A percentile compares a stretch with the other conserved stretches of the same genome.
These are phyloP conservation scores for Passalora sequoiae DNA, from an alignment of 2,329 filamentous ascomycete genomes.

Conservation along the genomic window DNA sequence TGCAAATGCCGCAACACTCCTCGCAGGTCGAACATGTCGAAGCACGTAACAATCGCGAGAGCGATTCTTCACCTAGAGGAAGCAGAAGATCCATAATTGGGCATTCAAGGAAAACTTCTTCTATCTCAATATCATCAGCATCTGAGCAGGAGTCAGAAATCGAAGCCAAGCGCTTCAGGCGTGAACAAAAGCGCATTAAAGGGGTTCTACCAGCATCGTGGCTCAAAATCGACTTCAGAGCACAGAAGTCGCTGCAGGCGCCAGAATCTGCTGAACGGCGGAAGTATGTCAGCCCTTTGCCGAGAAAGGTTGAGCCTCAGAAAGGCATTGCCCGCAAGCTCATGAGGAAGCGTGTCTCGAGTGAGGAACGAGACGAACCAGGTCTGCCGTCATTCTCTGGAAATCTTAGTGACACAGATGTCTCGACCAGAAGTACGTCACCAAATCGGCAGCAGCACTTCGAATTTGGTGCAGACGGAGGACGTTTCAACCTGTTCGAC, in stretches of 20 bases:
- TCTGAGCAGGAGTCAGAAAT: slow-evolving; percentile 26
- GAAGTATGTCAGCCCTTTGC: slow-evolving; percentile 14
- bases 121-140: slow-evolving; percentile 4
- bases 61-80: no score
- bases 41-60: no score
- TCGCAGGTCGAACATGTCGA: no score
- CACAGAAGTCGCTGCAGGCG: slow-evolving; percentile 16
- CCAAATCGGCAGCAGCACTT: no score
- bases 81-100: no score
- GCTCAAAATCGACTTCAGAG: slow-evolving; percentile 43
- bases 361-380: no score
- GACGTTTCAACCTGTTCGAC: slow-evolving; percentile 6
- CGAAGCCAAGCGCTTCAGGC: slow-evolving; percentile 27
- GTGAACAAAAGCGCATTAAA: slow-evolving; percentile 41
- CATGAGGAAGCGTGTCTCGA: background rate
- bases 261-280: slow-evolving; percentile 3
- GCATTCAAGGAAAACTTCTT: no score
- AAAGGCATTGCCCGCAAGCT: slow-evolving; percentile 27
- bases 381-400: slow-evolving; percentile 23
- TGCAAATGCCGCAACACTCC: slow-evolving; percentile 25
- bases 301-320: slow-evolving; percentile 16
- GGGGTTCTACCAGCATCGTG: slow-evolving; percentile 49
- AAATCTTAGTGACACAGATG: slow-evolving; percentile 26
- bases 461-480: no score
- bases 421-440: no score